Base-by-base conservation (phyloP, 495 filamentous ascomycete species). In the Penicillium cosmopolitanum region DNA sequence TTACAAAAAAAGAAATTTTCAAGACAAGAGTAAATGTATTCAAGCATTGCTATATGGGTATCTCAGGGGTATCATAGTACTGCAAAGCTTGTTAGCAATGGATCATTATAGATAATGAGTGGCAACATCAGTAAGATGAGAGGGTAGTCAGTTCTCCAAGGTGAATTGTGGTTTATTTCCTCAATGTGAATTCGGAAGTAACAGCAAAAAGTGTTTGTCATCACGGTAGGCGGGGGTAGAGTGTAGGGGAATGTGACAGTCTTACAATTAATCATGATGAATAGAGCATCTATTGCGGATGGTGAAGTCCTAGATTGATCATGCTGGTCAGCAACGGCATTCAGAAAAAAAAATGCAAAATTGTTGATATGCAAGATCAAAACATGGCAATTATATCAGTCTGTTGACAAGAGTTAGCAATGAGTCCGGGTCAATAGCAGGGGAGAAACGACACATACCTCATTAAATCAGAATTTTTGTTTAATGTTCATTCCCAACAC, bases 401-500 rank as follows among this genome's bases (percentile, higher is more conserved):
- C 77, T 80, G 53, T 42, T 42, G 50, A 28, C 50, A 11, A 55
- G 19, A 50, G 76, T 86, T 69, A 88, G 84, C 70, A 66, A 43
- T n/a, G 18, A 25, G 34, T 52, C 13, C 43, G 13, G 16, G 0
- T 28, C 15, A 5, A 25, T n/a, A 3, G 34, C n/a, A 25, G 23
- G 3, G 51, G n/a, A 42, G 5, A 9, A 21, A 10, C 28, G 31
- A 11, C 19, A 80, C 84, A 77, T 80, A 93, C 89, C 90, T 94
- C 90, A 95, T 95, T 96, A 96, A 93, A 97, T 97, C 93, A 97
- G 93, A 96, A 88, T 95, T 94, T 91, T 87, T 85, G 76, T 85
- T 80, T 51, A 73, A 83, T 84, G 88, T 90, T 95, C 92, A 96
- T 88, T 75, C 81, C 87, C 86, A 67, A 75, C 75, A 65, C 77